Conservation (phyloP, 2,329 filamentous ascomycete genomes). For the Graphilbum sp. region DNA sequence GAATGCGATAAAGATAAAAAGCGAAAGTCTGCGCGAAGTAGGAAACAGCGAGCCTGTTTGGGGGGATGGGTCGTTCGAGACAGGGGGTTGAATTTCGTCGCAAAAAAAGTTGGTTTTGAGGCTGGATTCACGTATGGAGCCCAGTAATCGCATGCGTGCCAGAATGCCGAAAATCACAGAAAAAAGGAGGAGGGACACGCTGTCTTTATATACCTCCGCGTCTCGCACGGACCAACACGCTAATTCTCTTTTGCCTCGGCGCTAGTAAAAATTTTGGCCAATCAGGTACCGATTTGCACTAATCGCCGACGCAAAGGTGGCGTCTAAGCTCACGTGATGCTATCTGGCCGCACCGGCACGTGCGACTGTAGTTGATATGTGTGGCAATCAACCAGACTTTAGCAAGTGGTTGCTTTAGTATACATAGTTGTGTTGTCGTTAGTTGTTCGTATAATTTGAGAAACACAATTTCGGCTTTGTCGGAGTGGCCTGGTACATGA, state of each 20-base stretch:
- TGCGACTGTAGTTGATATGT: too few relatives aligned
- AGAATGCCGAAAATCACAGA: constrained; percentile 4
- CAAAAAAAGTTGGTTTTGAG: constrained; percentile 1
- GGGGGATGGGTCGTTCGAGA: not conserved
- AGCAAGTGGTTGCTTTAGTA: too few relatives aligned
- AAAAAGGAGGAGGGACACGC: constrained; percentile 9
- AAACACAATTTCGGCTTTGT: too few relatives aligned
- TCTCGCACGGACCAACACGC: constrained; percentile 8
- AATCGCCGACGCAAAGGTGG: constrained; percentile 8
- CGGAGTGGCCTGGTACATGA: not conserved
- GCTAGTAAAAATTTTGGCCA: constrained; percentile 10
- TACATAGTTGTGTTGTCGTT: too few relatives aligned
- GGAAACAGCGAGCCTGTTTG: not conserved
- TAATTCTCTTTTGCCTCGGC: constrained; percentile 4
- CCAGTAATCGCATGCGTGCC: constrained; percentile 5
- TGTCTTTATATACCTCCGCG: constrained; percentile 8
- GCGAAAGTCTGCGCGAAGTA: constrained; percentile 1
- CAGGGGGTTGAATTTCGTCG: not conserved
- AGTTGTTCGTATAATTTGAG: too few relatives aligned
- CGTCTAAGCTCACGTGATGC: constrained; percentile 4
- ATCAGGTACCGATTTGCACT: constrained; percentile 8
- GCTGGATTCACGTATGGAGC: constrained; percentile 3
- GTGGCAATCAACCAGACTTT: too few relatives aligned
- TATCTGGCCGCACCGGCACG: too few relatives aligned
- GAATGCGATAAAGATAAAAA: constrained; percentile 1